Conservation (phyloP, 139 green algal species). For the Tetraselmis striata region DNA sequence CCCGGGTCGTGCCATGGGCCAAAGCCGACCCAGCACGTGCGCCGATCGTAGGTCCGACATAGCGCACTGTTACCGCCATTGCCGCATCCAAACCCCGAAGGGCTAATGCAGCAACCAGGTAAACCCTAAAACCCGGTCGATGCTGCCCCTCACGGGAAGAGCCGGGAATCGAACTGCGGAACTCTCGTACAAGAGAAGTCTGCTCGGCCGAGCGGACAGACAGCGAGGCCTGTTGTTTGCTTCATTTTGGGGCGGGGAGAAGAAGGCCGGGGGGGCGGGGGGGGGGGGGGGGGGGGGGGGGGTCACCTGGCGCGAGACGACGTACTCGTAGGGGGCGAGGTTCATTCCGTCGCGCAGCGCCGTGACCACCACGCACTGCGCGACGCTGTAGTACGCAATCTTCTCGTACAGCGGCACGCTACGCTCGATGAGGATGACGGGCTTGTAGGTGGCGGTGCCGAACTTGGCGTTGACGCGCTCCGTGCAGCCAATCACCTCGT, state of each 20-base stretch:
- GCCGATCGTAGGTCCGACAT: slow-evolving; percentile 51
- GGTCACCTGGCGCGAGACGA: slow-evolving; percentile 89
- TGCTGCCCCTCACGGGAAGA: too few species aligned
- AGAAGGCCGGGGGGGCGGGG: too few species aligned
- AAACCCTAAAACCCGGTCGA: slow-evolving; percentile 57
- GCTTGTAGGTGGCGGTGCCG: slow-evolving; percentile 53
- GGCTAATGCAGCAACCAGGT: too few species aligned
- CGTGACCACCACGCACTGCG: slow-evolving; percentile 84
- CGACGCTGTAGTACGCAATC: slow-evolving; percentile 81
- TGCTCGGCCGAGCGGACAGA: slow-evolving; percentile 7
- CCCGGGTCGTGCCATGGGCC: slow-evolving; percentile 82
- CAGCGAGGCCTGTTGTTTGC: slow-evolving; percentile 34
- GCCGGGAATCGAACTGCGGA: too few species aligned
- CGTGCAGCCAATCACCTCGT: slow-evolving; percentile 53
- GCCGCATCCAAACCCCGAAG: too few species aligned
- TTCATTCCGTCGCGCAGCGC: slow-evolving; percentile 95
- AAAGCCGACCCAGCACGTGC: slow-evolving; percentile 80
- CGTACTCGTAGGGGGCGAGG: slow-evolving; percentile 96
- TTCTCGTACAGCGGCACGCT: slow-evolving; percentile 87
- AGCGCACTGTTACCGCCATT: slow-evolving; percentile 59
- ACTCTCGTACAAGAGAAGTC: too few species aligned
- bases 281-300: too few species aligned
- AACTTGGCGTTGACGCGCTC: slow-evolving; percentile 61
- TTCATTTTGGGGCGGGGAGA: too few species aligned
- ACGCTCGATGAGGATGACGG: slow-evolving; percentile 82